Conservation (phyloP, 768 basidiomycete genomes). For the Russula compacta region DNA sequence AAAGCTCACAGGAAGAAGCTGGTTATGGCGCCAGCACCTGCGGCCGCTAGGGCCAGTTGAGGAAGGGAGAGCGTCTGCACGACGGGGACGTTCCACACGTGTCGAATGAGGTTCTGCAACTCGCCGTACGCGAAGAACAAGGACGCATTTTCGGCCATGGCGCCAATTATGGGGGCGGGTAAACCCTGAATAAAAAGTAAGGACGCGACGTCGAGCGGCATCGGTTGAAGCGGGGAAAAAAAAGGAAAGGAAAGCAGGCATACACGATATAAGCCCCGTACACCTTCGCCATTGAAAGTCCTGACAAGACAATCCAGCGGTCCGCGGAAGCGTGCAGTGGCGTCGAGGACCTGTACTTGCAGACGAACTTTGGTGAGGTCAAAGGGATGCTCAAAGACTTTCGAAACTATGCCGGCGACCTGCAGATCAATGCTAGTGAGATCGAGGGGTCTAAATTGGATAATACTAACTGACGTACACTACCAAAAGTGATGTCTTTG, state of each 20-base stretch:
- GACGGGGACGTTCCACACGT: constrained; percentile 28
- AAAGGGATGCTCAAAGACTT: constrained; percentile 90
- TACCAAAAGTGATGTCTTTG: constrained; percentile 25
- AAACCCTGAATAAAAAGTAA: constrained; percentile 44
- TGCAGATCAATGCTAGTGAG: constrained; percentile 24
- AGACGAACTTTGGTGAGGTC: constrained; percentile 93
- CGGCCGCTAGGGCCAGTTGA: constrained; percentile 73
- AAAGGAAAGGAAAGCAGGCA: constrained; percentile 23
- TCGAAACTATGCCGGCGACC: constrained; percentile 82
- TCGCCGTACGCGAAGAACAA: constrained; percentile 83
- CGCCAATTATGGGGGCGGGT: constrained; percentile 83
- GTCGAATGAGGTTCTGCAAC: constrained; percentile 53
- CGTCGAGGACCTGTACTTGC: constrained; percentile 80
- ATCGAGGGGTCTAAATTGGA: background rate
- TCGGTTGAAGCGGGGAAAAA: background rate
- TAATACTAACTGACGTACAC: constrained; percentile 16
- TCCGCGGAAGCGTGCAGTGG: constrained; percentile 64
- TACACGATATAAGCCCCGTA: constrained; percentile 82
- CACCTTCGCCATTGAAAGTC: constrained; percentile 75
- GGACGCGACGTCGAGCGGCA: background rate
- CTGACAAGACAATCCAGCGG: constrained; percentile 80
- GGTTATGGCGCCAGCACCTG: constrained; percentile 77
- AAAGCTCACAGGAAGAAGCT: constrained; percentile 75
- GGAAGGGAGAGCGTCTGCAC: constrained; percentile 44
- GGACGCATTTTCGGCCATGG: constrained; percentile 86